Conservation (phyloP, 306 rosid genomes). For the Herpetospermum pedunculosum region DNA sequence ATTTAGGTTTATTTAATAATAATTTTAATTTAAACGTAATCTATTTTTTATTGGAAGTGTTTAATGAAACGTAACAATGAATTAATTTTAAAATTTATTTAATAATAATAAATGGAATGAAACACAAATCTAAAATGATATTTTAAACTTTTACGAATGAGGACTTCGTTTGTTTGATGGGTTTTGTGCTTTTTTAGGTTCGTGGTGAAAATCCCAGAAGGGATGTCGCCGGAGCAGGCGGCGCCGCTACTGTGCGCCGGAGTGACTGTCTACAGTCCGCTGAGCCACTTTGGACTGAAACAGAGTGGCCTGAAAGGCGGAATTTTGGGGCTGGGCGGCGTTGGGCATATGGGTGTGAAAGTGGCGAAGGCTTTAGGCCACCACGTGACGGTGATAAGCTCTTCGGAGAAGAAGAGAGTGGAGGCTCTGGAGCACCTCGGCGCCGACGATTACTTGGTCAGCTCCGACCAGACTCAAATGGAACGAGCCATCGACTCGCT, state of each 20-base stretch:
- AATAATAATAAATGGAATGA: too few relatives aligned
- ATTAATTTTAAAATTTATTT: too few relatives aligned
- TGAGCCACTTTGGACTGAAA: slow-evolving; percentile 21
- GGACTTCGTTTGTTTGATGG: not conserved
- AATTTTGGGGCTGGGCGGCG: slow-evolving; percentile 37
- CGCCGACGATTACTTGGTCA: slow-evolving; percentile 28
- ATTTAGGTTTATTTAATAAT: too few relatives aligned
- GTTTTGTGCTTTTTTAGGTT: not conserved
- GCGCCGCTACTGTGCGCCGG: slow-evolving; percentile 40
- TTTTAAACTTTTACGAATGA: too few relatives aligned
- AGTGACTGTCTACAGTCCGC: slow-evolving; percentile 43
- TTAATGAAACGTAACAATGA: too few relatives aligned
- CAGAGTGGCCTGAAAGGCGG: slow-evolving; percentile 26
- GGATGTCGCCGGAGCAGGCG: slow-evolving; percentile 31
- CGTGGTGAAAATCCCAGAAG: slow-evolving; percentile 29
- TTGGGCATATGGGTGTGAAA: slow-evolving; percentile 29
- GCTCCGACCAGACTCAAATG: slow-evolving; percentile 26
- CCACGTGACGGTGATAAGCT: slow-evolving; percentile 44
- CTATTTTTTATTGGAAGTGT: too few relatives aligned
- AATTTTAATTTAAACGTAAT: too few relatives aligned
- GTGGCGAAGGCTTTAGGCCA: slow-evolving; percentile 44
- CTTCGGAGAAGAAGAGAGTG: slow-evolving; percentile 33
- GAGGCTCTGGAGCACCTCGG: slow-evolving; percentile 31
- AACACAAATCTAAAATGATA: too few relatives aligned
- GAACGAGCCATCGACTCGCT: slow-evolving; percentile 19